Evolutionary conservation across 805 yeast species (phyloP), one percentile per base, ranked within the genome.

Genomic region (Tetrapisispora fleetii): DNA sequence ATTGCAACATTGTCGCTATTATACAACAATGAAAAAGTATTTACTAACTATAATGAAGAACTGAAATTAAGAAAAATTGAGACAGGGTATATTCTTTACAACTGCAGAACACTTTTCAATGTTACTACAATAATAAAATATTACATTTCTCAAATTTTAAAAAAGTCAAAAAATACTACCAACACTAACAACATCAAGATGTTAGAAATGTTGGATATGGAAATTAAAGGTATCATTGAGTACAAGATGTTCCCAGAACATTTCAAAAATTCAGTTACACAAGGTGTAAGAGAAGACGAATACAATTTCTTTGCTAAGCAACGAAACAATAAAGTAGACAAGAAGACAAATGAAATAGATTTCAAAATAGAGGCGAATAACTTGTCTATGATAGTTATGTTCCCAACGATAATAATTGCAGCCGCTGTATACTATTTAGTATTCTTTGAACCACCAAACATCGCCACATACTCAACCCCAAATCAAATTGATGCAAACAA

Each of bases 1-100:
- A 85, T 93, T 65, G 97, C 99, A 16, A 88, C 98, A 1, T 75
- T 93, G 57, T 88, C 91, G 21, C 72, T 82, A 46, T 84, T 93
- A 33, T 90, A 84, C 75, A 81, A 84, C 62, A 93, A 93, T 69
- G 82, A 83, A 3, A 60, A 70, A 3, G 84, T 91, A 2, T 78
- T 91, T 61, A 75, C 80, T 41, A 64, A 67, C 37, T 80, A 85
- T 62, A 85, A 41, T 16, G 44, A 41, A 19, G 3, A 11, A 8
- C 30, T 91, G 54, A 93, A 93, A 72, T 84, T 93, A 65, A 78
- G 97, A 68, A 88, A 87, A 69, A 96, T 96, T 13, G 79, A 84
- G 33, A 83, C 98, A 0, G 83, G 88, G 58, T 71, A 75, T 55
- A 74, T 93, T 57, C 87, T 93, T 49, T 69, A 87, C 50, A 71